phyloP scores from a whole-genome alignment of 768 basidiomycete genomes.

The Pleurotus citrinopileatus region DNA sequence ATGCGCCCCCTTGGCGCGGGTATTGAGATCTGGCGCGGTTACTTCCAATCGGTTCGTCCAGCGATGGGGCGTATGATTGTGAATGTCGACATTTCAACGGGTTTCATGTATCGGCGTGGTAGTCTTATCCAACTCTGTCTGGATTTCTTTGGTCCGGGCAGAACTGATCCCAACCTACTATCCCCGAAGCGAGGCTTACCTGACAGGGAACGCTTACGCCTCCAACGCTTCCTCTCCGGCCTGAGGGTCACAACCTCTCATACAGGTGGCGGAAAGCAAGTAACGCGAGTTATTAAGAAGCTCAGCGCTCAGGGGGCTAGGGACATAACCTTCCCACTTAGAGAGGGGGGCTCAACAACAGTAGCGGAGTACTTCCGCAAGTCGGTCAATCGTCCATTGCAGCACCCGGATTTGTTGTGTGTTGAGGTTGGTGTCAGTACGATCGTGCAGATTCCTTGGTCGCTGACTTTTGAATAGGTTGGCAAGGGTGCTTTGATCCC shows the following conservation, averaged over 20 bases:
- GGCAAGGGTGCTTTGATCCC: conserved; percentile 62
- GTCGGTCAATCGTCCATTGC: conserved; percentile 27
- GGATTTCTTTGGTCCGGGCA: conserved; percentile 50
- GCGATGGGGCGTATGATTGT: conserved; percentile 60
- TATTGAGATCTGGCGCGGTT: conserved; percentile 73
- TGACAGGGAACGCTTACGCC: conserved; percentile 45
- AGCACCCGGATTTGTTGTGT: conserved; percentile 50
- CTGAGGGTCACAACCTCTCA: conserved; percentile 26
- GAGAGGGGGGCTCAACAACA: conserved; percentile 40
- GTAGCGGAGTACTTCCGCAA: conserved; percentile 36
- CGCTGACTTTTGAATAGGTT: conserved; percentile 36
- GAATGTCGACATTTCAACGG: conserved; percentile 78
- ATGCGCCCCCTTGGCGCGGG: conserved; percentile 55
- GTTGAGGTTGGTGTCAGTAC: conserved; percentile 41
- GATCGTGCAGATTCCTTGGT: background rate
- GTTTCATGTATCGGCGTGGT: conserved; percentile 71
- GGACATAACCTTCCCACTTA: conserved; percentile 42
- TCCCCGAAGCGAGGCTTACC: conserved; percentile 39
- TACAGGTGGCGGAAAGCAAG: conserved; percentile 12
- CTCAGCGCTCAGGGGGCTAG: conserved; percentile 50
- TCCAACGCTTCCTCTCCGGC: conserved; percentile 35
- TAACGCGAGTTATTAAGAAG: conserved; percentile 51
- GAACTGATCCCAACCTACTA: conserved; percentile 24
- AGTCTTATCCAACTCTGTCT: conserved; percentile 55
- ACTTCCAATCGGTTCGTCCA: conserved; percentile 78